Evolutionary conservation across 208 protist species (phyloP).

Genomic region (Naegleria fowleri): DNA sequence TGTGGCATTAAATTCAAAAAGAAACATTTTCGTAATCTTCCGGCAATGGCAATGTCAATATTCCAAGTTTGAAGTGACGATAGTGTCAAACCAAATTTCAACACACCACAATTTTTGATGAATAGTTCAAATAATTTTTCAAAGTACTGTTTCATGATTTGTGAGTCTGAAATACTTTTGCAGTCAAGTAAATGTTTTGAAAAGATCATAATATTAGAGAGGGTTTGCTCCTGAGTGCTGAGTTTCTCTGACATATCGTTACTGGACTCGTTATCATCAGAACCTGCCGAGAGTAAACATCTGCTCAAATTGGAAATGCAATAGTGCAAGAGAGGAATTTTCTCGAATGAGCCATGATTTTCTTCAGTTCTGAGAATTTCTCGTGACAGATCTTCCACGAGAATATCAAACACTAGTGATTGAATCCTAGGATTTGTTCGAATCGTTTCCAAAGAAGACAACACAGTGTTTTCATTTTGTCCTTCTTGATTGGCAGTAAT

Average conservation of each 20-base stretch:
- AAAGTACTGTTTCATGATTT: not conserved
- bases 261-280: not conserved
- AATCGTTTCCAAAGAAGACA: not conserved
- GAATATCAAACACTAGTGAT: not conserved
- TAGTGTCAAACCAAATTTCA: not conserved
- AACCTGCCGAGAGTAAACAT: not conserved
- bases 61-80: not conserved
- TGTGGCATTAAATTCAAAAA: not conserved
- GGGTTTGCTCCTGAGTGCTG: not conserved
- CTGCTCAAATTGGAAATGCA: too few relatives aligned
- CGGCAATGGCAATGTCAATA: not conserved
- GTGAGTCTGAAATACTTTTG: not conserved
- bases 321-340: too few relatives aligned
- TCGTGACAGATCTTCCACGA: not conserved
- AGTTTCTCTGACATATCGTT: not conserved
- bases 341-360: not conserved
- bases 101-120: not conserved
- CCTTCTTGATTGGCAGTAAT: not conserved
- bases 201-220: not conserved
- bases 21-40: not conserved
- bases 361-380: not conserved
- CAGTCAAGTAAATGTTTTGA: not conserved
- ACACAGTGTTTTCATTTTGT: not conserved
- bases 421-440: not conserved
- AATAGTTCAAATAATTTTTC: not conserved